Base-by-base conservation (phyloP, 331 rosid genomes). In the Acacia concinna region DNA sequence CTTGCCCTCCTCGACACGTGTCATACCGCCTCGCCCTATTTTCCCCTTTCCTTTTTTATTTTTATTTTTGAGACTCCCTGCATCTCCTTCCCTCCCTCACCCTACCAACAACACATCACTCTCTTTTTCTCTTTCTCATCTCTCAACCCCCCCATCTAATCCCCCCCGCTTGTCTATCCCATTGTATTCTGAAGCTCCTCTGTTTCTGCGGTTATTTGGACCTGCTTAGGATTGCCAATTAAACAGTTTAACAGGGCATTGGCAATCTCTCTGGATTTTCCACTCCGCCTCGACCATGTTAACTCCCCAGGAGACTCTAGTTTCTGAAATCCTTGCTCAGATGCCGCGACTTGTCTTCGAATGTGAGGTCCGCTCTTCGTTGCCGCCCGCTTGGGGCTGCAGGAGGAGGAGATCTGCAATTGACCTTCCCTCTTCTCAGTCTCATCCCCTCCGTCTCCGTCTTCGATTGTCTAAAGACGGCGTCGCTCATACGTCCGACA, bases 391-490 rank as follows among this genome's bases (percentile, higher is more conserved):
- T 0, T 91, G 98, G 97, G 83, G 88, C 2, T 1, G 40, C 40
- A 86, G 47, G n/a, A 66, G 69, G 64, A 86, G 34, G 88, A 89
- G 98, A 91, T 93, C 97, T 82, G 86, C 56, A 14, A 28, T 74
- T 41, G 9, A 28, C 13, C n/a, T 17, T 43, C 4, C 59, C 21
- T 28, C 76, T 10, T 37, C 60, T 15, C 13, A 49, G 0, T 5
- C 64, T 15, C 25, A 38, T 52, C 21, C 59, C 32, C 37, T 21
- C 21, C 73, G 27, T 23, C 67, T 14, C 7, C 25, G 51, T 23
- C 25, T 28, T 27, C 76, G 21, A 43, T 67, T 14, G 3, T 73
- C 52, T 73, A 30, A 25, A 4, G 69, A 18, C 28, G 71, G 14
- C 6, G 66, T 46, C 17, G 77, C 27, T 21, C 80, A 30, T 56